Evolutionary conservation across 441 rosid genomes (phyloP), one percentile per base, ranked within the genome.

Genomic region (Daphne laureola): DNA sequence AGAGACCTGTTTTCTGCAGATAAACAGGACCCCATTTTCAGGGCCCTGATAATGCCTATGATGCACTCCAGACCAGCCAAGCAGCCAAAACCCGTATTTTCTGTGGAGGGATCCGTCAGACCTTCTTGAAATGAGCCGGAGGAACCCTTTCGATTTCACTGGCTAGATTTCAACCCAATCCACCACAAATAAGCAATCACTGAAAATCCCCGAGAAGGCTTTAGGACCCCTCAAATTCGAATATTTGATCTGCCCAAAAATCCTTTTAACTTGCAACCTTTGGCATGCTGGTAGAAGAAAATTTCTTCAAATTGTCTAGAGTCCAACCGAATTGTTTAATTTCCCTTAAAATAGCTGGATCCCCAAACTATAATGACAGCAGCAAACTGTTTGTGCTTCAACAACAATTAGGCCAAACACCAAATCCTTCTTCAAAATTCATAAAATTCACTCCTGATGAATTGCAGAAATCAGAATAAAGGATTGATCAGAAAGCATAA

Each of bases 1-100:
- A 69, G 64, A 70, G 97, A 92, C 82, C 90, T 70, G 83, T 81
- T 82, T 67, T 87, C 97, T 14, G 80, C 73, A 71, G 96, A 84
- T 64, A 93, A 80, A 90, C 98, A 93, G 97, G 97, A 93, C 85
- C 98, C 98, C 98, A 93, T 93, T 74, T 80, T 83, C 14, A 93
- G 97, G 96, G 98, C 97, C 90, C 98, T 89, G 92, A 90, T 72
- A 46, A 93, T 82, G 71, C 73, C 70, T 49, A 90, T 59, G 67
- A 93, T 50, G 93, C 98, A 93, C 76, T 93, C 98, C 96, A 93
- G 96, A 81, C 83, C 95, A 78, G 75, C 96, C 74, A 67, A 55
- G 63, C 76, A 83, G 53, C 74, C 68, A 69, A 63, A 59, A 68
- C 90, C 79, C 51, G 80, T 67, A 58, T 70, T 75, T 65, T 76